These are phyloP conservation scores for Keithomyces neogunnii DNA, from an alignment of 2,329 filamentous ascomycete genomes.

Conservation along the genomic window DNA sequence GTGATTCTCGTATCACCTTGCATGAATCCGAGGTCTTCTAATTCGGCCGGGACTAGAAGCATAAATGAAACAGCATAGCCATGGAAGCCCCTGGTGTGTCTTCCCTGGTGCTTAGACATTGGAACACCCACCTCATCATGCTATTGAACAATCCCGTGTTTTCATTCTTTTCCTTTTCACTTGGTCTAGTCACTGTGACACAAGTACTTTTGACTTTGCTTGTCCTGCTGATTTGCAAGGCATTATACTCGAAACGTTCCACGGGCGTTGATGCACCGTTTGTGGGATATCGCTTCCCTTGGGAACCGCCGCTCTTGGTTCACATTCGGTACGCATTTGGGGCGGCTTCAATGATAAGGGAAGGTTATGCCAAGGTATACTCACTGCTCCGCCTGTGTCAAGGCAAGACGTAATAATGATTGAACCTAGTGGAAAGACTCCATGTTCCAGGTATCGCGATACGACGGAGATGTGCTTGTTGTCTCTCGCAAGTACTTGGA, in stretches of 20 bases:
- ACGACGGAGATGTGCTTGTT: constrained; percentile 8
- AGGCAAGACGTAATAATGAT: background rate
- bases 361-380: constrained; percentile 7
- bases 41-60: too few species aligned
- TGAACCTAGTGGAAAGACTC: constrained; percentile 6
- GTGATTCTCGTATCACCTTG: too few species aligned
- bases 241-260: background rate
- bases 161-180: background rate
- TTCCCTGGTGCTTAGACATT: too few species aligned
- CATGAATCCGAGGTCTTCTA: too few species aligned
- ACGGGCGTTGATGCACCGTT: constrained; percentile 2
- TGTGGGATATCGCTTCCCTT: constrained; percentile 5
- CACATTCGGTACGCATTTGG: constrained; percentile 3
- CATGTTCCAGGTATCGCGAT: constrained; percentile 6
- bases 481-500: constrained; percentile 7
- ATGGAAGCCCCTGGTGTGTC: too few species aligned
- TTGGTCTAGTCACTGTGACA: background rate
- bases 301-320: constrained; percentile 5
- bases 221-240: background rate
- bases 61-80: too few species aligned
- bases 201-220: background rate
- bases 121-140: background rate
- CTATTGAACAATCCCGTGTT: background rate
- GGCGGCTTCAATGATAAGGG: constrained; percentile 4
- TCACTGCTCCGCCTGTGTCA: background rate